Evolutionary conservation across 179 eudicot species (phyloP), one percentile per base, ranked within the genome.

Genomic region (Beta macrorhiza): DNA sequence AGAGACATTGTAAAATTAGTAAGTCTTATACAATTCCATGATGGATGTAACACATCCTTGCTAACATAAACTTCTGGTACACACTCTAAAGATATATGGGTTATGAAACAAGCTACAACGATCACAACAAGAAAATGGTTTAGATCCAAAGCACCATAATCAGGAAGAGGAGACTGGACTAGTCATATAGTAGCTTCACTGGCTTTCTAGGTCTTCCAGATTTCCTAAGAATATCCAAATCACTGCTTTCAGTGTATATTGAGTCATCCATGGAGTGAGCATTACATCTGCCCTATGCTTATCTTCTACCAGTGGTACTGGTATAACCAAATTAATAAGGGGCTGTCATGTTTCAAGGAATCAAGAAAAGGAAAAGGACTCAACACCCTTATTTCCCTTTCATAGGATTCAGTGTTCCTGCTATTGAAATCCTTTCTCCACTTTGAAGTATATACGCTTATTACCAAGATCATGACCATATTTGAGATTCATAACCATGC

Each of bases 21-120:
- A 76, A 75, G 29, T 61, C 79, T 45, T 45, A n/a, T 49, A 49
- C 68, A 67, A 37, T 59, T 77, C 74, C 73, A 52, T 62, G 5
- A 14, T 20, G 25, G 57, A 61, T 45, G 42, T 8, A 12, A 72
- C 20, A n/a, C 78, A 70, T 69, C 9, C 53, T 59, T 37, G 13
- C 65, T 16, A n/a, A 64, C 13, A 77, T 3, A 56, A 17, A 14
- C 22, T 17, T 16, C 52, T 17, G 68, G 16, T 17, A 17, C 19
- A 59, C 52, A 3, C 51, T n/a, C 44, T 0, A 44, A 32, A 55
- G 16, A 68, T 25, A 61, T 47, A 70, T 14, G 22, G 4, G 57
- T 53, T 57, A 79, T 25, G 19, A 45, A 25, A 79, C 53, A 14
- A 20, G 68, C 76, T 69, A 42, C 67, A 14, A 42, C 5, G 17